Evolutionary conservation across 768 basidiomycete species (phyloP).

Genomic region (Crassisporium funariophilum): DNA sequence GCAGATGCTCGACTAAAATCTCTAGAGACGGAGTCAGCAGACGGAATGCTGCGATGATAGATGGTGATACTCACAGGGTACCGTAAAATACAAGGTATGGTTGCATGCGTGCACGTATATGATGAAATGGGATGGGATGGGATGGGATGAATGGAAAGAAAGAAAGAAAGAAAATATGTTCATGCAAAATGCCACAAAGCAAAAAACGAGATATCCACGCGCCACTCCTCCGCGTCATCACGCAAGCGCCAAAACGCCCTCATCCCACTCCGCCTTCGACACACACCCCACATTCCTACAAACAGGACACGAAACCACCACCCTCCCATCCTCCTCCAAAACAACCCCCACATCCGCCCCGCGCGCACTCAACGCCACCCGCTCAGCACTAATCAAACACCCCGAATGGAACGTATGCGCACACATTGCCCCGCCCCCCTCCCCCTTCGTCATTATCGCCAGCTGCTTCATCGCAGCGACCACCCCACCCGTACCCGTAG

Average conservation of each 20-base stretch:
- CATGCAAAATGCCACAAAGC: too few relatives aligned
- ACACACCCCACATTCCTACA: constrained; percentile 69
- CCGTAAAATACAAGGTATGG: constrained; percentile 14
- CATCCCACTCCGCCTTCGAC: constrained; percentile 60
- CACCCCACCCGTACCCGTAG: constrained; percentile 28
- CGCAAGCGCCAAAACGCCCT: constrained; percentile 36
- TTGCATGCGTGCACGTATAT: constrained; percentile 7
- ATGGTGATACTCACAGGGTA: constrained; percentile 12
- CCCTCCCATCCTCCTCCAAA: constrained; percentile 31
- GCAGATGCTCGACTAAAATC: too few relatives aligned
- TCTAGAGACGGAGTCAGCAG: background rate
- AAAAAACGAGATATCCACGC: too few relatives aligned
- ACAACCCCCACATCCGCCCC: constrained; percentile 46
- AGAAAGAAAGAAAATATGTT: background rate
- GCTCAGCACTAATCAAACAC: constrained; percentile 72
- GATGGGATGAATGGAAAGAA: constrained; percentile 1
- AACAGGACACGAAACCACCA: constrained; percentile 76
- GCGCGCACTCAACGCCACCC: constrained; percentile 59
- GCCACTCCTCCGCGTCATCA: too few relatives aligned
- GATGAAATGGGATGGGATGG: constrained; percentile 1
- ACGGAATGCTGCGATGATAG: background rate
- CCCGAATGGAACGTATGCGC: constrained; percentile 69
- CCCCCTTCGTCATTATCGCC: constrained; percentile 31
- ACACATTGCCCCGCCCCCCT: constrained; percentile 43
- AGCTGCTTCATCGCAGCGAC: constrained; percentile 38